A percentile compares a stretch with the other conserved stretches of the same genome.
These are phyloP conservation scores for Mrakia blollopis DNA, from an alignment of 768 basidiomycete genomes.

Conservation along the genomic window DNA sequence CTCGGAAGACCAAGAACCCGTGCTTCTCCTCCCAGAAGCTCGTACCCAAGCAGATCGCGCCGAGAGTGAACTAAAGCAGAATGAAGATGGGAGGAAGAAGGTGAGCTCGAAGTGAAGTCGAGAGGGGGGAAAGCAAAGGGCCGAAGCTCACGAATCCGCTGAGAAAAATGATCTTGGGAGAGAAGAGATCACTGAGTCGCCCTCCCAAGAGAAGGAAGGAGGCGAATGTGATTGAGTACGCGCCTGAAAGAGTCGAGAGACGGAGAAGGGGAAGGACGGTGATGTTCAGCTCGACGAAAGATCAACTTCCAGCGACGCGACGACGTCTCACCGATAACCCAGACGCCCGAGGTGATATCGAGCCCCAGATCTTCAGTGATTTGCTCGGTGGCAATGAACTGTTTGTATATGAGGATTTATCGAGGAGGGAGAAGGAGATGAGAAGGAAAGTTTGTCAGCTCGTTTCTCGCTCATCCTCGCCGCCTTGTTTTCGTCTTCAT, in stretches of 20 bases:
- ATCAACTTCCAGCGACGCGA: background rate
- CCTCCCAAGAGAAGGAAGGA: constrained; percentile 38
- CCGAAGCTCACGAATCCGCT: constrained; percentile 40
- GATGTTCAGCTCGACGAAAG: background rate
- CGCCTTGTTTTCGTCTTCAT: background rate
- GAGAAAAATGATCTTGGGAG: constrained; percentile 41
- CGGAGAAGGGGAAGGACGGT: background rate
- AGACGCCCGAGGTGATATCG: background rate
- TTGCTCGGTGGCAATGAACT: background rate
- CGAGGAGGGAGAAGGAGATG: background rate
- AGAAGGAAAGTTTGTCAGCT: background rate
- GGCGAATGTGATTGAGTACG: constrained; percentile 35
- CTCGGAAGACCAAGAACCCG: constrained; percentile 42
- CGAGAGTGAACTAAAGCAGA: constrained; percentile 37
- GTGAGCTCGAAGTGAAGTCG: background rate
- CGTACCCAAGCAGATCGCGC: background rate
- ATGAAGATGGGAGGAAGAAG: background rate
- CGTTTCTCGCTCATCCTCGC: background rate
- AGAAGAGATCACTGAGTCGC: constrained; percentile 39
- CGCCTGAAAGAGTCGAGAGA: background rate
- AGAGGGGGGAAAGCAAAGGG: no score
- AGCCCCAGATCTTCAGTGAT: background rate
- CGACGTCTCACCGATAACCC: background rate
- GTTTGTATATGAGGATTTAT: no score
- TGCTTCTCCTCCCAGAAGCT: constrained; percentile 36